Conservation (phyloP, 139 green algal genomes). For the Zygnema circumcarinatum region DNA sequence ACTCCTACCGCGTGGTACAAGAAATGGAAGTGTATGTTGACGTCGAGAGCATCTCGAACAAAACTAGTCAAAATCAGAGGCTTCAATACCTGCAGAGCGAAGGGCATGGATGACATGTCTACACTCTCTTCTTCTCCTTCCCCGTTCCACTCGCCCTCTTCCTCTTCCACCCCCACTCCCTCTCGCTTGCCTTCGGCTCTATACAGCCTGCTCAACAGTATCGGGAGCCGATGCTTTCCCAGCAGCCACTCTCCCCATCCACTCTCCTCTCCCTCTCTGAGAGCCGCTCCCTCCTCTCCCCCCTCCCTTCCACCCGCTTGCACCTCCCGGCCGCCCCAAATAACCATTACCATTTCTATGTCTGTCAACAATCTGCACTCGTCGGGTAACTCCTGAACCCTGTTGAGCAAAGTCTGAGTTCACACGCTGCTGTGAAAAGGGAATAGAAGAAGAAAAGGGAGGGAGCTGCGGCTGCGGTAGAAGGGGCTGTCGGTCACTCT, state of each 20-base stretch:
- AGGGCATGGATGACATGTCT: too few relatives aligned
- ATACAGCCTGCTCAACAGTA: background rate
- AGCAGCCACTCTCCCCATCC: background rate
- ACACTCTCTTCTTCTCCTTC: background rate
- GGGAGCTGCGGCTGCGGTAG: too few relatives aligned
- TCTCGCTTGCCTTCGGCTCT: background rate
- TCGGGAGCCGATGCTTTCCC: background rate
- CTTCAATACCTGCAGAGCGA: too few relatives aligned
- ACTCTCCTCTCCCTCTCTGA: background rate
- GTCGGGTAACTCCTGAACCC: background rate
- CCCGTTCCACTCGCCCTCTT: background rate
- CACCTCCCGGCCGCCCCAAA: background rate
- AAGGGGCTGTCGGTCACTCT: too few relatives aligned
- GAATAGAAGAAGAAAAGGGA: too few relatives aligned
- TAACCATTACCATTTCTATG: background rate
- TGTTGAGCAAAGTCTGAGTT: background rate
- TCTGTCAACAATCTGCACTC: background rate
- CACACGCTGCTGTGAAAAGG: background rate
- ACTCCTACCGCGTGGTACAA: too few relatives aligned
- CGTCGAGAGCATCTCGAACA: too few relatives aligned
- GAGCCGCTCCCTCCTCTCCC: background rate
- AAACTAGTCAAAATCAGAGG: too few relatives aligned
- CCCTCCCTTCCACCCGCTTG: background rate
- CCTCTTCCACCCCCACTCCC: background rate
- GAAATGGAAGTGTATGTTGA: too few relatives aligned